A percentile compares a stretch with the other conserved stretches of the same genome.
These are phyloP conservation scores for Neofusicoccum kwambonambiense DNA, from an alignment of 2,329 filamentous ascomycete species.

Conservation along the genomic window DNA sequence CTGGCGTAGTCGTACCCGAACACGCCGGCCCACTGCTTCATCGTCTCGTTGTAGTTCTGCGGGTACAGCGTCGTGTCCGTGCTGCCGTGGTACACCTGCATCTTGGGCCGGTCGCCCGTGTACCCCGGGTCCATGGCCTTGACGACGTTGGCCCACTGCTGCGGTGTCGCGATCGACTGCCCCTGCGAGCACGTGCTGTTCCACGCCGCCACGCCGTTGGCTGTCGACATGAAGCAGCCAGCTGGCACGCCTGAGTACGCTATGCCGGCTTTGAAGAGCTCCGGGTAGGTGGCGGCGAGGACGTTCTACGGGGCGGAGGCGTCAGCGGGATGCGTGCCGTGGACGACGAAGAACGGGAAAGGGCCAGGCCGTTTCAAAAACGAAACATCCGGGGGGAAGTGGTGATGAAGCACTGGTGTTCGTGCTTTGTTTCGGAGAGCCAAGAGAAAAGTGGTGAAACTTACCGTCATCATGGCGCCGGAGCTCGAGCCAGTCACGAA, in stretches of 20 bases:
- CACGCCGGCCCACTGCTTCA: constrained; percentile 36
- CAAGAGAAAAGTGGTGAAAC: neutral
- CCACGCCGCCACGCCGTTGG: constrained; percentile 47
- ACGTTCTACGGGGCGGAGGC: constrained; percentile 36
- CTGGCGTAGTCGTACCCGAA: constrained; percentile 32
- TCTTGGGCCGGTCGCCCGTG: constrained; percentile 47
- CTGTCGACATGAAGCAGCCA: constrained; percentile 51
- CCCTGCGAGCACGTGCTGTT: constrained; percentile 54
- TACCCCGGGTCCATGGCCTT: constrained; percentile 52
- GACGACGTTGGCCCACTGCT: constrained; percentile 51
- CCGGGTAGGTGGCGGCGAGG: constrained; percentile 53
- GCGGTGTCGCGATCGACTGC: constrained; percentile 44
- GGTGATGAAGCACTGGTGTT: neutral
- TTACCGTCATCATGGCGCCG: constrained; percentile 56
- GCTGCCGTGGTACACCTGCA: constrained; percentile 60
- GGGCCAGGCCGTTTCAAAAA: too few relatives aligned
- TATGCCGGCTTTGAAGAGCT: constrained; percentile 52
- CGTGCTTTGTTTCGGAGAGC: neutral
- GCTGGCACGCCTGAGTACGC: constrained; percentile 55
- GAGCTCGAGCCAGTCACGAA: constrained; percentile 56
- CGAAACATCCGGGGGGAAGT: too few relatives aligned
- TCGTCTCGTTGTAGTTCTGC: constrained; percentile 57
- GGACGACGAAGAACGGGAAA: too few relatives aligned
- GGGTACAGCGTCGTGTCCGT: constrained; percentile 51
- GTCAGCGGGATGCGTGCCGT: neutral